phyloP scores from a whole-genome alignment of 2,329 filamentous ascomycete genomes.

The Cladosporium sp. region DNA sequence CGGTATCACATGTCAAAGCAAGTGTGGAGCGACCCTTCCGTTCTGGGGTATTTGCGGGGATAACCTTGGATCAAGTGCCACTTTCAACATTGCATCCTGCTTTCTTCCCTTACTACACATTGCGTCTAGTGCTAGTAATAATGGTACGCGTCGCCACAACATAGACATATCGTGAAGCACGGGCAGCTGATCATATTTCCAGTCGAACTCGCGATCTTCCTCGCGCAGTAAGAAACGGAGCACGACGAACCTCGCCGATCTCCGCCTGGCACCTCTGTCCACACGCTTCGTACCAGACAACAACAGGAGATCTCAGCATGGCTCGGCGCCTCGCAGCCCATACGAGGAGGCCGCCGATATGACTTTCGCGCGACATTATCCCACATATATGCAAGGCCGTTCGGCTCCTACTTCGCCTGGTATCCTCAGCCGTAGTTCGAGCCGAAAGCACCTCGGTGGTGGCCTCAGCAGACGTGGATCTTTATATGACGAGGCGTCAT shows the following conservation, averaged over 20 bases:
- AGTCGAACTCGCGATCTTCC: constrained; percentile 23
- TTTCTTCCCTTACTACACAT: background rate
- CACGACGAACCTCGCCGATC: constrained; percentile 55
- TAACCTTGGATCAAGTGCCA: background rate
- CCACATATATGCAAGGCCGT: constrained; percentile 46
- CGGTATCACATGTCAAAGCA: constrained; percentile 11
- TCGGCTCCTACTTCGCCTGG: constrained; percentile 47
- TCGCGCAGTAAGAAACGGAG: constrained; percentile 43
- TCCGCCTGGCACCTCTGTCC: constrained; percentile 57
- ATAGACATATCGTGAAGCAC: background rate
- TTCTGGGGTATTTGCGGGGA: background rate
- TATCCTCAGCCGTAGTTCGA: constrained; percentile 42
- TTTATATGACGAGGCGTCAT: constrained; percentile 24
- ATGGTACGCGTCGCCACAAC: background rate
- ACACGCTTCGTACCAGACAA: constrained; percentile 39
- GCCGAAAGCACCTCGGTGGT: constrained; percentile 31
- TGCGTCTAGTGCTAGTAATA: background rate
- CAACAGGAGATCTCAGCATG: constrained; percentile 18
- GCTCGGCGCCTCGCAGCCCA: constrained; percentile 23
- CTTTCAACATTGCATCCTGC: background rate
- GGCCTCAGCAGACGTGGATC: constrained; percentile 29
- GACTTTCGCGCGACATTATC: constrained; percentile 28
- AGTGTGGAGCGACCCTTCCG: background rate
- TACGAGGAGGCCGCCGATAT: constrained; percentile 24
- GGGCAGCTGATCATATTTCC: background rate